Evolutionary conservation across 371 early-diverging fungal genomes (phyloP).

Genomic region (Circinella umbellata): DNA sequence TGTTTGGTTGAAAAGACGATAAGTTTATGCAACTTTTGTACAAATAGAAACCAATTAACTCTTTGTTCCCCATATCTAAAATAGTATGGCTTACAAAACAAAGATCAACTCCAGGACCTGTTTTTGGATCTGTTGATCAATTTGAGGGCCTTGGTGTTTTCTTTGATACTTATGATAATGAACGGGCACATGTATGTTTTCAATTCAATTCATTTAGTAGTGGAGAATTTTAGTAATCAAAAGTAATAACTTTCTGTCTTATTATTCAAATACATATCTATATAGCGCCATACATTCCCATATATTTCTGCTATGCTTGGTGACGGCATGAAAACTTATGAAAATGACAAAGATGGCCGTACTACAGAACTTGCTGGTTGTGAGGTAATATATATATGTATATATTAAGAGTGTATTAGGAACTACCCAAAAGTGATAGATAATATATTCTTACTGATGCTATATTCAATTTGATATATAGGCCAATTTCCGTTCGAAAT

Average conservation of each 20-base stretch:
- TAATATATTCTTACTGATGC: too few relatives aligned
- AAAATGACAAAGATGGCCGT: slow-evolving; percentile 83
- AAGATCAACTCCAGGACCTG: slow-evolving; percentile 69
- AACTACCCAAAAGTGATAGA: too few relatives aligned
- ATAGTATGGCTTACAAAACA: slow-evolving; percentile 56
- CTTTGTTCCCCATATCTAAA: background rate
- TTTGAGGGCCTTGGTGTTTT: slow-evolving; percentile 94
- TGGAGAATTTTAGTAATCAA: background rate
- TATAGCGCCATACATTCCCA: slow-evolving; percentile 72
- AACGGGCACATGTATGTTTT: slow-evolving; percentile 71
- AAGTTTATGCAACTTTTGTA: too few relatives aligned
- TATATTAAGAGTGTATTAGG: too few relatives aligned
- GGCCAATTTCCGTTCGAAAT: slow-evolving; percentile 78
- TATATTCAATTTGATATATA: background rate
- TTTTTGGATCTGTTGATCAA: slow-evolving; percentile 89
- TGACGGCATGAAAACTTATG: slow-evolving; percentile 86
- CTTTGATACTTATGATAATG: slow-evolving; percentile 96
- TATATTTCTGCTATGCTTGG: slow-evolving; percentile 93
- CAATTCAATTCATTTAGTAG: background rate
- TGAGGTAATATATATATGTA: slow-evolving; percentile 46
- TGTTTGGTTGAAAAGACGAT: background rate
- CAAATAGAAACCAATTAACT: too few relatives aligned
- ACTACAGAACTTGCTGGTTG: slow-evolving; percentile 70
- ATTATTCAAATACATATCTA: background rate
- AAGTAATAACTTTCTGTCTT: background rate